Evolutionary conservation across 1,284 basidiomycete genomes (phyloP), one percentile per base, ranked within the genome.

Genomic region (Schizophyllum amplum): DNA sequence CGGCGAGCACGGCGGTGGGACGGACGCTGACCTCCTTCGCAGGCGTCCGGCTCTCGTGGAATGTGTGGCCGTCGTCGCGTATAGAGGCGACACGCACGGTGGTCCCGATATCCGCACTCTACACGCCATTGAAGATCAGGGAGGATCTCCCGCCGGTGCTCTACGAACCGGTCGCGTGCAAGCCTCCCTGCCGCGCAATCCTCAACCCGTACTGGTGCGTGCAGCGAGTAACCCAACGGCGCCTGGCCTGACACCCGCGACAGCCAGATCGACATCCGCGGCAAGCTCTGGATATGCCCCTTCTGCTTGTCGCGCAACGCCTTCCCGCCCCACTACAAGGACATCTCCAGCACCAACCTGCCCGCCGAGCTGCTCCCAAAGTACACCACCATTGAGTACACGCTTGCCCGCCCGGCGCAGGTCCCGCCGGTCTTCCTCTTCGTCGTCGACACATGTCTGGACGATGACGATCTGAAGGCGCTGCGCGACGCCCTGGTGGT

Each of bases 351-450:
- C 75, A 96, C 92, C 62, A 98, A 98, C 72, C 82, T 98, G 23
- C 96, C 96, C 51, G 90, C 94, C 21, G 96, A 99, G 73, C 82
- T 99, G 24, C 73, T 98, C 50, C 95, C 96, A 68, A 97, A 98
- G 75, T 98, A 98, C 81, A 98, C 96, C 51, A 99, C 96, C 17
- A 98, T 99, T 75, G 96, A 99, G 76, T 98, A 99, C 77, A 98
- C 95, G 9, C 87, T 99, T 54, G 83, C 90, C 48, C 86, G 96
- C 56, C 90, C 93, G 11, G 92, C 89, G 9, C 92, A 89, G 65
- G 88, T 97, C 55, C 95, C 95, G 1, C 96, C 97, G 58, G 83
- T 98, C 72, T 98, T 99, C 79, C 80, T 99, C 56, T 98, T 95
- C 68, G 94, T 98, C 53, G 89, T 99, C 55, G 96, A 99, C 72